These are phyloP conservation scores for Penicillium paxilli DNA, from an alignment of 495 filamentous ascomycete species.

Conservation along the genomic window DNA sequence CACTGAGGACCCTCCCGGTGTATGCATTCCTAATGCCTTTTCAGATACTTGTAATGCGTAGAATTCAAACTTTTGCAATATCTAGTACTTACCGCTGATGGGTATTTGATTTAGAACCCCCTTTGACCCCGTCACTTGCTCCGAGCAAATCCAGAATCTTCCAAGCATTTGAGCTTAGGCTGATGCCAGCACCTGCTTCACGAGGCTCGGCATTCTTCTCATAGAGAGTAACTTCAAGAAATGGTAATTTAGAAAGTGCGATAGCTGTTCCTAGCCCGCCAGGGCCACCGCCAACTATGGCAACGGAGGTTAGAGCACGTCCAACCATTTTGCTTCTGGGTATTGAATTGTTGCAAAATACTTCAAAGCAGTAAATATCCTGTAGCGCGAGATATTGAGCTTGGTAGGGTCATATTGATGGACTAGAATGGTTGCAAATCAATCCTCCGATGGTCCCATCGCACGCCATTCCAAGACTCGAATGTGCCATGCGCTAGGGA, in stretches of 20 bases:
- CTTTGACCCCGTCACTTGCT: conserved; percentile 36
- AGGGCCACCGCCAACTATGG: conserved; percentile 48
- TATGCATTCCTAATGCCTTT: conserved; percentile 22
- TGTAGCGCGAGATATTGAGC: too few relatives aligned
- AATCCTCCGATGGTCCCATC: conserved; percentile 2
- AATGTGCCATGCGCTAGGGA: conserved; percentile 6
- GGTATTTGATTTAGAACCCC: conserved; percentile 21
- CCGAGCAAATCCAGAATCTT: conserved; percentile 48
- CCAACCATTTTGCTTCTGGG: conserved; percentile 12
- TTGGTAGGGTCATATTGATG: not conserved
- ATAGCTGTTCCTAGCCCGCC: conserved; percentile 52
- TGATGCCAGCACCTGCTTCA: conserved; percentile 52
- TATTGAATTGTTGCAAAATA: not conserved
- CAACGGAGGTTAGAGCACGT: conserved; percentile 19
- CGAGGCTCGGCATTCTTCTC: conserved; percentile 47
- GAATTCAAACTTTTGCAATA: not conserved
- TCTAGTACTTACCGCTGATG: conserved; percentile 14
- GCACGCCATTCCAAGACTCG: conserved; percentile 11
- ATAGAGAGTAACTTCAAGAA: conserved; percentile 45
- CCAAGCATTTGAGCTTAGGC: conserved; percentile 36
- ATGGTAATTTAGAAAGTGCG: conserved; percentile 44
- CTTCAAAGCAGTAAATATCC: not conserved
- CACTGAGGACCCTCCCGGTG: conserved; percentile 15
- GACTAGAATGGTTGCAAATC: not conserved
- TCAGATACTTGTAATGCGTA: not conserved